phyloP scores from a whole-genome alignment of 176 grass and related monocot genomes.

The Bolboschoenus planiculmis region DNA sequence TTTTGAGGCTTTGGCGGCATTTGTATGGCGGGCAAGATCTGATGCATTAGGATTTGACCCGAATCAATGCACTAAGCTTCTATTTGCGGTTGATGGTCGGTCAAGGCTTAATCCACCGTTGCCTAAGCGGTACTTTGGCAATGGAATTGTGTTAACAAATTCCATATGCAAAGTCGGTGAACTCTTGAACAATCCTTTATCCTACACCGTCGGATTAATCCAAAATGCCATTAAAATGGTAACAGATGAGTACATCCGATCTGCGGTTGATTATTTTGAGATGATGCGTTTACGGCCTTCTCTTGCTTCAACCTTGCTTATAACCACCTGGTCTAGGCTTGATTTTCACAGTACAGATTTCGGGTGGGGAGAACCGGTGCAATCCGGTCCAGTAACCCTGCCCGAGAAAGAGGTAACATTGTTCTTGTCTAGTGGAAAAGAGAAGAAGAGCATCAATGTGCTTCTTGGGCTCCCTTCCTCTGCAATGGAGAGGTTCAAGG shows the following conservation, averaged over 20 bases:
- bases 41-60: slow-evolving; percentile 32
- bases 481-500: slow-evolving; percentile 61
- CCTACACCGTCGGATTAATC: slow-evolving; percentile 30
- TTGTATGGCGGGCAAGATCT: slow-evolving; percentile 62
- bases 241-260: slow-evolving; percentile 48
- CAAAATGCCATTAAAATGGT: slow-evolving; percentile 41
- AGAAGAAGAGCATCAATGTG: slow-evolving; percentile 49
- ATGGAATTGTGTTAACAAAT: slow-evolving; percentile 63
- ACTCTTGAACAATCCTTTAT: slow-evolving; percentile 24
- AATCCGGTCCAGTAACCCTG: slow-evolving; percentile 56
- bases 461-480: slow-evolving; percentile 54
- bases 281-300: slow-evolving; percentile 51
- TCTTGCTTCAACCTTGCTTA: slow-evolving; percentile 54
- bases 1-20: slow-evolving; percentile 51
- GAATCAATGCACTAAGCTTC: slow-evolving; percentile 41
- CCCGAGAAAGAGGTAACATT: slow-evolving; percentile 76
- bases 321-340: slow-evolving; percentile 73
- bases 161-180: slow-evolving; percentile 44
- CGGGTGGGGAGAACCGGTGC: slow-evolving; percentile 54
- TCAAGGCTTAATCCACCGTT: slow-evolving; percentile 44
- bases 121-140: slow-evolving; percentile 61
- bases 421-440: slow-evolving; percentile 57
- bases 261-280: slow-evolving; percentile 77
- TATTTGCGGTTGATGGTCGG: slow-evolving; percentile 70
- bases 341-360: slow-evolving; percentile 61